These are phyloP conservation scores for Salix dunnii DNA, from an alignment of 345 rosid species.

Conservation along the genomic window DNA sequence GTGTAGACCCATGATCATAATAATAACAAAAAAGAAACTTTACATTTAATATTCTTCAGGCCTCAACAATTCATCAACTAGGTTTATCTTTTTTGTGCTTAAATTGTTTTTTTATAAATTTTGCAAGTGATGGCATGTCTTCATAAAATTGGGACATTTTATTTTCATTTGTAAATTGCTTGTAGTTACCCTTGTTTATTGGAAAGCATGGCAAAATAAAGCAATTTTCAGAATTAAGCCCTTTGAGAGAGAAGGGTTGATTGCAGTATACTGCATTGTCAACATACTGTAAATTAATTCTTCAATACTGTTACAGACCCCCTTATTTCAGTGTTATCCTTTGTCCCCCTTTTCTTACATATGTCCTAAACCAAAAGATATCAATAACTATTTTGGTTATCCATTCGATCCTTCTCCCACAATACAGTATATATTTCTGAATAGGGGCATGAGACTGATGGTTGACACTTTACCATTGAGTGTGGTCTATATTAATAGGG, in stretches of 20 bases:
- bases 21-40: neutral
- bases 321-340: neutral
- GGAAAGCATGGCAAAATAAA: conserved; percentile 5
- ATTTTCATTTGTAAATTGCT: neutral
- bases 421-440: conserved; percentile 1
- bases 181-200: neutral
- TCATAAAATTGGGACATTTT: neutral
- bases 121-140: neutral
- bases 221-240: neutral
- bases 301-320: neutral
- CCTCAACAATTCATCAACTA: neutral
- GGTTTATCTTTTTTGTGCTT: neutral
- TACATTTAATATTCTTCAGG: neutral
- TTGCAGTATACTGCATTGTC: neutral
- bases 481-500: neutral
- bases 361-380: neutral
- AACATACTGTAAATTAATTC: neutral
- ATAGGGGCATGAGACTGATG: neutral
- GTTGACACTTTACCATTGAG: neutral
- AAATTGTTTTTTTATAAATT: neutral
- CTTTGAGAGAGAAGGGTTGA: neutral
- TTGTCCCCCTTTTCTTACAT: neutral
- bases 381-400: neutral
- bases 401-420: neutral
- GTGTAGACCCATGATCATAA: neutral